Evolutionary conservation across 176 grass and related monocot species (phyloP), one percentile per base, ranked within the genome.

Genomic region (Phoenix dactylifera): DNA sequence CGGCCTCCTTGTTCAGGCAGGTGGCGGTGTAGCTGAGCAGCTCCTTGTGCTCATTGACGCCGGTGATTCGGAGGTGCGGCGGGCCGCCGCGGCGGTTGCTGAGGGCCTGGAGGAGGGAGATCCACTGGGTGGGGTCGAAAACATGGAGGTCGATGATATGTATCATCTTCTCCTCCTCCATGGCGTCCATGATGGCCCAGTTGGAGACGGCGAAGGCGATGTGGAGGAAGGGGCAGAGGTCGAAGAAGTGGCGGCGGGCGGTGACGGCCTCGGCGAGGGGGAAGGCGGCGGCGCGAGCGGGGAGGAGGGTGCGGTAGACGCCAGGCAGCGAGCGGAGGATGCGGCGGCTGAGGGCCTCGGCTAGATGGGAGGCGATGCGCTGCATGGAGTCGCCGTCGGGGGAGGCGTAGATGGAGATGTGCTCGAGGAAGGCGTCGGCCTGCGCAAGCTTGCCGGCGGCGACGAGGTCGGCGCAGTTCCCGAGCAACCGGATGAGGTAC

Each of bases 301-400:
- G 49, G 2, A 85, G 70, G 26, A 98, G 79, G 18, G 85, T 72
- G 14, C 70, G 63, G 73, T 76, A 86, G 1, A 98, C 76, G 4
- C 93, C 93, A 0, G 87, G 87, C 72, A 85, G 92, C 1, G 73
- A 79, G 0, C 93, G 81, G 16, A 92, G 84, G 4, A 82, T 78
- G 19, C 93, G 93, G 6, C 76, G 88, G 14, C 84, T 87, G 17
- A 98, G 79, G 12, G 93, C 84, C 64, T 71, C 66, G 1, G 87
- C 71, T 75, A 98, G 88, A 19, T 74, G 67, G 0, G 87, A 72
- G 0, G 93, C 88, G 0, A 98, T 82, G 50, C 93, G 93, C 74
- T 98, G 93, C 88, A 98, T 98, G 67, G 93, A 84, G 56, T 98
- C 93, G 16, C 93, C 93, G 26, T 92, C 84, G 49, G 84, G 82